These are phyloP conservation scores for Fomitopsis pinicola DNA, from an alignment of 1,284 basidiomycete genomes.

Conservation along the genomic window DNA sequence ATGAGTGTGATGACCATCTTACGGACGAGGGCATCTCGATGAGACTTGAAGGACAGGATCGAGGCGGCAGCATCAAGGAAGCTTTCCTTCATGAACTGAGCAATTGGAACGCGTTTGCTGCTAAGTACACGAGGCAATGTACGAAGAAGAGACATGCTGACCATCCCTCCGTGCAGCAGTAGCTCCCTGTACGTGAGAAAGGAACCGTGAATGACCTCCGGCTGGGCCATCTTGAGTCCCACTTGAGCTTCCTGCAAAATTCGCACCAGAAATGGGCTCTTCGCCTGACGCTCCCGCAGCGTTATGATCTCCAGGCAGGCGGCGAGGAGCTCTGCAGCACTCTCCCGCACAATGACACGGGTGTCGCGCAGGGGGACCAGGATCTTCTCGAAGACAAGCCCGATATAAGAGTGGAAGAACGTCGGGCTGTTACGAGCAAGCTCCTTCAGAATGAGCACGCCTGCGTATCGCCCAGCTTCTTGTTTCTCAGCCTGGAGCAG, in stretches of 20 bases:
- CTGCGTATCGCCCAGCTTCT: conserved; percentile 77
- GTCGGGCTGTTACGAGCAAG: conserved; percentile 82
- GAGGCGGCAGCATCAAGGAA: conserved; percentile 90
- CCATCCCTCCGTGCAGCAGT: conserved; percentile 90
- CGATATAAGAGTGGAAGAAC: conserved; percentile 85
- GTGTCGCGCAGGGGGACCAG: conserved; percentile 84
- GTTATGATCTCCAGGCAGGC: conserved; percentile 86
- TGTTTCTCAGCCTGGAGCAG: conserved; percentile 73
- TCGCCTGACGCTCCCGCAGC: conserved; percentile 62
- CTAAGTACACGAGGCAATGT: neutral
- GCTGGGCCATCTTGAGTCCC: conserved; percentile 77
- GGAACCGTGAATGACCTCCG: conserved; percentile 91
- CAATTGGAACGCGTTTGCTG: neutral
- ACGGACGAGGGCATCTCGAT: conserved; percentile 82
- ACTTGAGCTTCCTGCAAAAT: conserved; percentile 88
- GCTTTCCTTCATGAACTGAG: conserved; percentile 89
- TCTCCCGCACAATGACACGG: conserved; percentile 83
- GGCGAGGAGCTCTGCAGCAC: conserved; percentile 86
- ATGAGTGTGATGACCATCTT: conserved; percentile 94
- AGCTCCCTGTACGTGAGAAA: conserved; percentile 91
- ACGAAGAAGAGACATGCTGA: conserved; percentile 28
- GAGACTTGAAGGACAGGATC: conserved; percentile 85
- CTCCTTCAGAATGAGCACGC: conserved; percentile 87
- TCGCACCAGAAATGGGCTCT: conserved; percentile 68
- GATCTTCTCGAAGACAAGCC: conserved; percentile 87